Conservation (phyloP, 2,329 filamentous ascomycete species). For the Fusarium palustre region DNA sequence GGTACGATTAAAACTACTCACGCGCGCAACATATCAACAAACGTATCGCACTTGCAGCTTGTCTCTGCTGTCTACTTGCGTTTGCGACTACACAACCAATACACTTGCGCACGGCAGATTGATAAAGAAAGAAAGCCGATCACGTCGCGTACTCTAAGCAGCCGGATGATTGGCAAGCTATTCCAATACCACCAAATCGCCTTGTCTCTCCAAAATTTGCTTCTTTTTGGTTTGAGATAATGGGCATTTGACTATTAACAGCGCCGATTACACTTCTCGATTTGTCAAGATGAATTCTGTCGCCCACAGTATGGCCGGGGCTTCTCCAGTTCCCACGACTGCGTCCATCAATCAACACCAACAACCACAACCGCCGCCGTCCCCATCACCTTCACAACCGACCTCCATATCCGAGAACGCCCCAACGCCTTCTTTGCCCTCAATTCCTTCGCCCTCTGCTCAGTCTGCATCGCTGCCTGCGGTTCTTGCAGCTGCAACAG, state of each 20-base stretch:
- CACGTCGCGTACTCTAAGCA: slow-evolving; percentile 14
- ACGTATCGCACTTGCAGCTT: slow-evolving; percentile 26
- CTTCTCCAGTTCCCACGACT: slow-evolving; percentile 36
- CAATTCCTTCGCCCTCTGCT: slow-evolving; percentile 46
- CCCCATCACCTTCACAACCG: slow-evolving; percentile 45
- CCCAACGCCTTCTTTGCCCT: slow-evolving; percentile 42
- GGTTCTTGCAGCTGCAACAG: slow-evolving; percentile 40
- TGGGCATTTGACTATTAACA: slow-evolving; percentile 43
- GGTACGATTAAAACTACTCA: slow-evolving; percentile 26
- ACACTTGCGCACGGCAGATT: slow-evolving; percentile 22
- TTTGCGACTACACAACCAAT: slow-evolving; percentile 26
- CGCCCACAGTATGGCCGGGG: slow-evolving; percentile 54
- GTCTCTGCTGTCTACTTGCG: slow-evolving; percentile 35
- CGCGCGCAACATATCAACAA: slow-evolving; percentile 22
- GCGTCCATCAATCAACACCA: slow-evolving; percentile 43
- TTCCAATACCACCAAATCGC: slow-evolving; percentile 24
- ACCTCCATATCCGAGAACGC: slow-evolving; percentile 44
- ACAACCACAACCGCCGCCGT: slow-evolving; percentile 43
- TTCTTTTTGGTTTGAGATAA: slow-evolving; percentile 38
- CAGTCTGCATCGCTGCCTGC: slow-evolving; percentile 44
- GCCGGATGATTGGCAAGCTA: slow-evolving; percentile 21
- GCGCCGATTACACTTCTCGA: slow-evolving; percentile 24
- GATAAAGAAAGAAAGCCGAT: slow-evolving; percentile 1
- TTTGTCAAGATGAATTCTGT: slow-evolving; percentile 53
- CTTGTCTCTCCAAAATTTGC: slow-evolving; percentile 17